Conservation (phyloP, 2,329 filamentous ascomycete genomes). For the Aureobasidium sp. region DNA sequence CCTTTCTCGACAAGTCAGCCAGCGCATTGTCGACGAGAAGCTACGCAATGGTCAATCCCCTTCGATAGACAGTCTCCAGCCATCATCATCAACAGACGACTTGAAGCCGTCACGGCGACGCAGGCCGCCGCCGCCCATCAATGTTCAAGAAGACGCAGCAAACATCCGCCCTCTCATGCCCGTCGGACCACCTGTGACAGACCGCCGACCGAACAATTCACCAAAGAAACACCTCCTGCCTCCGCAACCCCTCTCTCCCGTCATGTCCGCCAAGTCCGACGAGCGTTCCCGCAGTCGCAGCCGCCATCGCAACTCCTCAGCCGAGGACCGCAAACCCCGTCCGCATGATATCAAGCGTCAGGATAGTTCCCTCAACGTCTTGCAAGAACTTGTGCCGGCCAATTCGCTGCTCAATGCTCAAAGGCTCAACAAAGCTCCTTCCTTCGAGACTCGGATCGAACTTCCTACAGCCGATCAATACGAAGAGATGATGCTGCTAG, state of each 20-base stretch:
- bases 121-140: conserved; percentile 18
- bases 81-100: conserved; percentile 18
- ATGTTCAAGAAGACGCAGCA: conserved; percentile 18
- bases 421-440: background rate
- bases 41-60: conserved; percentile 20
- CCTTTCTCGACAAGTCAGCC: conserved; percentile 32
- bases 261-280: conserved; percentile 20
- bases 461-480: conserved; percentile 7
- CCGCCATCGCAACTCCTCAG: background rate
- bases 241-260: conserved; percentile 23
- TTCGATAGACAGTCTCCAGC: background rate
- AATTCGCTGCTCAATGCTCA: conserved; percentile 7
- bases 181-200: conserved; percentile 14
- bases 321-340: conserved; percentile 9
- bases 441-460: conserved; percentile 11
- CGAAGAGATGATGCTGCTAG: conserved; percentile 10
- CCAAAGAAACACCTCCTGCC: conserved; percentile 16
- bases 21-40: conserved; percentile 31
- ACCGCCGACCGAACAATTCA: conserved; percentile 5
- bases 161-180: conserved; percentile 19
- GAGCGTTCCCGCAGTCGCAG: conserved; percentile 13
- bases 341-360: conserved; percentile 23
- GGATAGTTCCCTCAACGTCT: conserved; percentile 33
- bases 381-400: conserved; percentile 34
- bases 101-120: conserved; percentile 16